Conservation (phyloP, 2,329 filamentous ascomycete species). For the Xylaria multiplex region DNA sequence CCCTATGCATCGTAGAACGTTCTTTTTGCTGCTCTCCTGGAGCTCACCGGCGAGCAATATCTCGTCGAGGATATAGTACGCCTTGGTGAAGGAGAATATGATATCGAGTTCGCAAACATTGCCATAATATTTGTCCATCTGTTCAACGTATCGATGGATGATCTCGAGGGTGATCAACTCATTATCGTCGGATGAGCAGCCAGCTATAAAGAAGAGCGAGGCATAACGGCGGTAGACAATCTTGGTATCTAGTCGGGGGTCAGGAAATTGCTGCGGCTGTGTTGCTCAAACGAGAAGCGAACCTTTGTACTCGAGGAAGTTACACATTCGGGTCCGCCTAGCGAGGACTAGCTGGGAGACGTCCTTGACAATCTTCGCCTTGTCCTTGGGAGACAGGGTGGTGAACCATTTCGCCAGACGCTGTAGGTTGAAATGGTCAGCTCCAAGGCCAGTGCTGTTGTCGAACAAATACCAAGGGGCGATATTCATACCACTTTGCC, state of each 20-base stretch:
- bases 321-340: constrained; percentile 97
- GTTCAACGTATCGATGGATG: constrained; percentile 98
- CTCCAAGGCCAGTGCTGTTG: constrained; percentile 38
- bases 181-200: constrained; percentile 96
- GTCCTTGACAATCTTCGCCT: constrained; percentile 99
- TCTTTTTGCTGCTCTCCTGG: constrained; percentile 99
- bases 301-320: constrained; percentile 99
- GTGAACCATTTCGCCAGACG: constrained; percentile 99
- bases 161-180: constrained; percentile 98
- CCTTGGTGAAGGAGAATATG: constrained; percentile 99
- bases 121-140: constrained; percentile 99
- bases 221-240: constrained; percentile 99
- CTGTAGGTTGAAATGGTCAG: constrained; percentile 59
- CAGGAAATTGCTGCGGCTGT: constrained; percentile 29
- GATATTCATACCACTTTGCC: constrained; percentile 90
- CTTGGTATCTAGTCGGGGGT: constrained; percentile 83
- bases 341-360: constrained; percentile 97
- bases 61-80: constrained; percentile 98
- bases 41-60: constrained; percentile 93
- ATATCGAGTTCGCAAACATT: constrained; percentile 99
- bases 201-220: constrained; percentile 98
- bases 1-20: constrained; percentile 92
- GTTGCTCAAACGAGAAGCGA: constrained; percentile 26
- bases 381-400: constrained; percentile 95
- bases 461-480: constrained; percentile 49